Conservation (phyloP, 257 asterid genomes). For the Lycium barbarum region DNA sequence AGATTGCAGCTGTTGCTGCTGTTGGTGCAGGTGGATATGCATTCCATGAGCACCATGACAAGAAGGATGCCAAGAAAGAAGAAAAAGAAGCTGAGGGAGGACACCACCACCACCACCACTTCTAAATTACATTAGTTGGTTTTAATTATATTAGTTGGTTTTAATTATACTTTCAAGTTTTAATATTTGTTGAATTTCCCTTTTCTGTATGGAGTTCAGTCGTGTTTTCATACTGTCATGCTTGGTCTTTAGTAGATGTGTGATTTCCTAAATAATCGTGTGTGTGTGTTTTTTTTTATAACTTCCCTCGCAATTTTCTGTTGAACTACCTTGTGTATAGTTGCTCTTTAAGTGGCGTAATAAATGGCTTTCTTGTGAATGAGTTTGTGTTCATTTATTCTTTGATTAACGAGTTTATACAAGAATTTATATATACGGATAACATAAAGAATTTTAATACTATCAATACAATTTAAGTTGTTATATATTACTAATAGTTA, state of each 20-base stretch:
- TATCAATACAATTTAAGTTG: too few relatives aligned
- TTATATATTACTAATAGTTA: too few relatives aligned
- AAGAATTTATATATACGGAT: too few relatives aligned
- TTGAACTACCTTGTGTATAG: constrained; percentile 3
- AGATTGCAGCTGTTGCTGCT: constrained; percentile 55
- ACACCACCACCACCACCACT: constrained; percentile 28
- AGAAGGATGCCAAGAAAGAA: constrained; percentile 53
- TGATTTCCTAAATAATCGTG: neutral
- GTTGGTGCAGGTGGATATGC: constrained; percentile 74
- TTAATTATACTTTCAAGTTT: neutral
- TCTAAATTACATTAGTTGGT: neutral
- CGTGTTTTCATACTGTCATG: neutral
- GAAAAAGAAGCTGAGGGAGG: constrained; percentile 28
- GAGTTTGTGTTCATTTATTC: too few relatives aligned
- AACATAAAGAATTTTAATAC: too few relatives aligned
- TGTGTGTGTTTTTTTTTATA: neutral
- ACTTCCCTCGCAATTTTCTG: neutral
- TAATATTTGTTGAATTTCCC: neutral
- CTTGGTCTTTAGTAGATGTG: neutral
- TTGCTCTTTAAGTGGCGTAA: neutral
- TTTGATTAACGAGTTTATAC: too few relatives aligned
- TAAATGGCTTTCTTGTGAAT: neutral
- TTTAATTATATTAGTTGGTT: neutral
- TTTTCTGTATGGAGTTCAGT: neutral
- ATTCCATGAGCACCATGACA: constrained; percentile 75